Percentiles rank a stretch among this genome's conserved stretches.
phyloP scores from a whole-genome alignment of 2,329 filamentous ascomycete genomes.

The Diaporthe citrichinensis region DNA sequence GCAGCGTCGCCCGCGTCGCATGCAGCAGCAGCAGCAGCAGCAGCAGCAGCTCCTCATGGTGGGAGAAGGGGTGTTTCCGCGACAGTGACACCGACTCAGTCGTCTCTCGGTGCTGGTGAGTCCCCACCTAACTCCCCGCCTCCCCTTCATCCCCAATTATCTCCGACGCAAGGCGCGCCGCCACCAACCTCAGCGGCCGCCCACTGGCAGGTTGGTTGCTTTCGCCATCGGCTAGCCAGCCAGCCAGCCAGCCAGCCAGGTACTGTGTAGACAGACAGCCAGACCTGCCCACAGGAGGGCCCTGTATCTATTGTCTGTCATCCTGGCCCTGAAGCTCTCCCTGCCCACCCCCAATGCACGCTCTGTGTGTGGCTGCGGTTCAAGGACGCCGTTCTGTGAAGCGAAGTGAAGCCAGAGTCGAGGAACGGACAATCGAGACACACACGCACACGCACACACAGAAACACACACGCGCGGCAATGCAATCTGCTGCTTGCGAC shows the following conservation, averaged over 20 bases:
- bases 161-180: conserved; percentile 7
- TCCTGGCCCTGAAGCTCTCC: conserved; percentile 26
- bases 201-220: conserved; percentile 4
- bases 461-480: no score
- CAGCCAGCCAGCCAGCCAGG: neutral
- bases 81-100: conserved; percentile 10
- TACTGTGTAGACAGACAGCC: neutral
- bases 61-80: conserved; percentile 26
- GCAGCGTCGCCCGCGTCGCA: neutral
- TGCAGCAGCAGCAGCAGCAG: neutral
- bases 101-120: conserved; percentile 21
- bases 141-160: conserved; percentile 4
- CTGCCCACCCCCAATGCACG: neutral
- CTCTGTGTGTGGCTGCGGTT: neutral
- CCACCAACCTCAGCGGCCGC: conserved; percentile 10
- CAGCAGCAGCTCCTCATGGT: neutral
- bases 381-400: neutral
- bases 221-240: neutral
- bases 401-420: neutral
- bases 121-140: conserved; percentile 26
- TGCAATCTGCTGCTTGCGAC: neutral
- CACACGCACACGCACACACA: neutral
- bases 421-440: neutral
- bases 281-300: neutral
- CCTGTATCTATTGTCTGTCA: neutral